Conservation (phyloP, 179 eudicot species). For the Vitellaria paradoxa region DNA sequence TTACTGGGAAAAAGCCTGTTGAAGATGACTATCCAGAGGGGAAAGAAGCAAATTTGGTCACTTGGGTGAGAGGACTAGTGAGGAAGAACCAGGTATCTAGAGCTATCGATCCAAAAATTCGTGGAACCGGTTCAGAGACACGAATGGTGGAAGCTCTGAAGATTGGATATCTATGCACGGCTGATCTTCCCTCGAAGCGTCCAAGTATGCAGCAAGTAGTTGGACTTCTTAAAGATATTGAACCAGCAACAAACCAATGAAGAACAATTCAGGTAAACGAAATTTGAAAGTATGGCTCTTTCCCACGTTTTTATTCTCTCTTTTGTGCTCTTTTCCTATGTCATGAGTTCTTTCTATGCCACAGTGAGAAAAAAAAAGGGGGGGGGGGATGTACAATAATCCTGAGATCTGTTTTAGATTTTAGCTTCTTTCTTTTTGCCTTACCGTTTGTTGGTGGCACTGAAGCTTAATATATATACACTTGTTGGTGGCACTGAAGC, state of each 20-base stretch:
- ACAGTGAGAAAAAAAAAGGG: constrained; percentile 12
- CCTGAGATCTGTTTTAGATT: background rate
- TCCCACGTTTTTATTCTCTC: background rate
- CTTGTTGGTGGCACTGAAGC: background rate
- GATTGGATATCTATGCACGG: constrained; percentile 64
- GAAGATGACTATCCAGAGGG: constrained; percentile 47
- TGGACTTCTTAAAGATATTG: constrained; percentile 62
- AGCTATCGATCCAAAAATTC: constrained; percentile 49
- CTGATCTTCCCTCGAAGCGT: constrained; percentile 54
- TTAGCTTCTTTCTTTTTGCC: background rate
- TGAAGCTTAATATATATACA: background rate
- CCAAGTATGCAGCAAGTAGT: constrained; percentile 72
- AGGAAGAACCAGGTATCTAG: constrained; percentile 36
- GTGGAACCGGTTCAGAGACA: constrained; percentile 35
- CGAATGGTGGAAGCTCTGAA: constrained; percentile 53
- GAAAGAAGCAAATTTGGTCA: constrained; percentile 41
- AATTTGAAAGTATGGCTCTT: background rate
- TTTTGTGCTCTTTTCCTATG: background rate
- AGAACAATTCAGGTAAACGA: background rate
- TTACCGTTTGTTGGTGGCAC: background rate
- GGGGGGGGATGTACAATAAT: constrained; percentile 12
- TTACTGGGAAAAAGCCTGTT: constrained; percentile 51
- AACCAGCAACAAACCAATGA: constrained; percentile 20
- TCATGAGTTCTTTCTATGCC: constrained; percentile 1
- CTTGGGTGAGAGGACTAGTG: constrained; percentile 57